These are phyloP conservation scores for Phytophthora podocarpi DNA, from an alignment of 352 stramenopile genomes.

Conservation along the genomic window DNA sequence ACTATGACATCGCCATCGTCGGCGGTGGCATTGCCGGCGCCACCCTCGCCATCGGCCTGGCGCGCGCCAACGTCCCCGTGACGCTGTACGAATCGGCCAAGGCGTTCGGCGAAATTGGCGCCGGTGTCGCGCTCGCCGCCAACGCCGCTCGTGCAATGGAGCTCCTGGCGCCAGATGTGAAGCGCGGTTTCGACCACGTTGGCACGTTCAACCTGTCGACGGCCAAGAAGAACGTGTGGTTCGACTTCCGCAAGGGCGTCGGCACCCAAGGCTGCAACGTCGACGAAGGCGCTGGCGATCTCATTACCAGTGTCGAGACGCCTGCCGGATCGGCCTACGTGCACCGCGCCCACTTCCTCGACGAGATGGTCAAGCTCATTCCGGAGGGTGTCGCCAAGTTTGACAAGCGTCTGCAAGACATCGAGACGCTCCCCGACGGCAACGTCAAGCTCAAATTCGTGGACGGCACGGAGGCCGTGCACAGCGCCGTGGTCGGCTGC, in stretches of 20 bases:
- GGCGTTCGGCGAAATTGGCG: conserved; percentile 38
- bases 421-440: conserved; percentile 34
- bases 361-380: conserved; percentile 39
- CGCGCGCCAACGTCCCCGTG: conserved; percentile 31
- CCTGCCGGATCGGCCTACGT: conserved; percentile 38
- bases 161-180: conserved; percentile 30
- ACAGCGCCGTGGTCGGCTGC: conserved; percentile 37
- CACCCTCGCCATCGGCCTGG: conserved; percentile 32
- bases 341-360: conserved; percentile 39
- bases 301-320: conserved; percentile 40
- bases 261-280: conserved; percentile 23
- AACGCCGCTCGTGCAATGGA: conserved; percentile 39
- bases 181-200: conserved; percentile 39
- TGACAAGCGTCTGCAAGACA: conserved; percentile 35
- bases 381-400: conserved; percentile 34
- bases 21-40: conserved; percentile 33
- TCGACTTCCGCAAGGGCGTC: conserved; percentile 42
- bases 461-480: conserved; percentile 36
- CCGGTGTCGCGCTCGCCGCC: conserved; percentile 29
- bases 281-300: conserved; percentile 22
- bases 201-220: conserved; percentile 41
- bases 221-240: conserved; percentile 43
- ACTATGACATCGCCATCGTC: conserved; percentile 42
- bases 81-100: conserved; percentile 42
- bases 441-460: conserved; percentile 40